phyloP scores from a whole-genome alignment of 169 alveolate genomes.

The Eimeria sp. region DNA sequence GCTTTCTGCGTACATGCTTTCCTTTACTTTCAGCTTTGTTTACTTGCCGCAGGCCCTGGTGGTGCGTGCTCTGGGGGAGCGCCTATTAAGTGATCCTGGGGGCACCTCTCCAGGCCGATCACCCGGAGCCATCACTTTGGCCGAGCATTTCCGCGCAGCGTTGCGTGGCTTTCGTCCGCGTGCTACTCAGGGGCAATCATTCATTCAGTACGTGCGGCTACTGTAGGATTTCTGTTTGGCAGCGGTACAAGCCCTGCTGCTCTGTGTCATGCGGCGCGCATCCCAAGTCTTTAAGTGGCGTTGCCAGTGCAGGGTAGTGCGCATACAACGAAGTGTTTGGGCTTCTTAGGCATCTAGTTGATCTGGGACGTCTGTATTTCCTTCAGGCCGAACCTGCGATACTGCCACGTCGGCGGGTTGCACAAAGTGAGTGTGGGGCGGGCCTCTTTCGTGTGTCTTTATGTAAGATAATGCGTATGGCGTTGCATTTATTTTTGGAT shows the following conservation, averaged over 20 bases:
- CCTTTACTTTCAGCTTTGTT: background rate
- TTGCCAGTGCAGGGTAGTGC: background rate
- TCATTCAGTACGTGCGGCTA: slow-evolving; percentile 47
- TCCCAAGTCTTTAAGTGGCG: background rate
- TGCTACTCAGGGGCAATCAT: slow-evolving; percentile 39
- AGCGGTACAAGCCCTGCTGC: background rate
- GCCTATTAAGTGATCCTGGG: background rate
- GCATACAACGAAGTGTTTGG: background rate
- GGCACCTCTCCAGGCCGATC: background rate
- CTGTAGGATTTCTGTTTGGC: background rate
- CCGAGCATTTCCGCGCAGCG: slow-evolving; percentile 37
- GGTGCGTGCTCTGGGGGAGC: slow-evolving; percentile 52
- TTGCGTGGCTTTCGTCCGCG: slow-evolving; percentile 50
- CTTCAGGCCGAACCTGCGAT: slow-evolving; percentile 32
- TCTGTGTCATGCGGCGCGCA: background rate
- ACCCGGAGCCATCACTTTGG: background rate
- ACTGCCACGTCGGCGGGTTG: slow-evolving; percentile 63
- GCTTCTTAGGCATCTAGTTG: background rate
- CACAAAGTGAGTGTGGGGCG: background rate
- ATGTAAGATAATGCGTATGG: background rate
- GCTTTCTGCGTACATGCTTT: background rate
- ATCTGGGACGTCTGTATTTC: background rate
- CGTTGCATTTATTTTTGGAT: background rate
- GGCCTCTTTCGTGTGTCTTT: background rate
- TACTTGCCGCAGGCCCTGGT: slow-evolving; percentile 38